Evolutionary conservation across 2,329 filamentous ascomycete genomes (phyloP).

Genomic region (Colletotrichum limetticola): DNA sequence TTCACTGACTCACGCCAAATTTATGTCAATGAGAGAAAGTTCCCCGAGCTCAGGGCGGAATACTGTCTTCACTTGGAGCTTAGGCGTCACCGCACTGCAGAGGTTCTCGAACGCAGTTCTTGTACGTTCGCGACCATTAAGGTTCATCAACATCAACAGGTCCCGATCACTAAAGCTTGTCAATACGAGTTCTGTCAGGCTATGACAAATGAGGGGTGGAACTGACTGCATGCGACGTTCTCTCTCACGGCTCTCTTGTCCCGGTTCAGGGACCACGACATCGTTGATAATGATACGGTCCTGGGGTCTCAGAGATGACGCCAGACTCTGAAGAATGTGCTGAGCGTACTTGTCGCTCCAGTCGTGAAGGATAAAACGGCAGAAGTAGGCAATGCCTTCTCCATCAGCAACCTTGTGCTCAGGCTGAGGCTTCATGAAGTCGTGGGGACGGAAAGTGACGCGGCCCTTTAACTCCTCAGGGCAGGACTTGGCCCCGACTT

Average conservation of each 20-base stretch:
- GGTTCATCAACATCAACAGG: conserved; percentile 17
- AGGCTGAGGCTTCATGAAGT: conserved; percentile 42
- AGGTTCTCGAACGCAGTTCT: not conserved
- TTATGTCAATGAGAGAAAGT: not conserved
- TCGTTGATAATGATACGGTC: conserved; percentile 16
- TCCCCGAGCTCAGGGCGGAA: not conserved
- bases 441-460: conserved; percentile 36
- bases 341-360: conserved; percentile 54
- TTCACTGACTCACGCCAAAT: not conserved
- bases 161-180: conserved; percentile 10
- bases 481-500: conserved; percentile 21
- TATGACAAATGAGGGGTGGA: not conserved
- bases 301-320: not conserved
- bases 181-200: not conserved
- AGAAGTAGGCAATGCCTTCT: conserved; percentile 47
- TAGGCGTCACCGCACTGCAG: conserved; percentile 5
- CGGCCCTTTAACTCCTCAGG: conserved; percentile 28
- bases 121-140: conserved; percentile 15
- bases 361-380: conserved; percentile 61
- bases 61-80: not conserved
- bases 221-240: conserved; percentile 10
- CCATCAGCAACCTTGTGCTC: conserved; percentile 39
- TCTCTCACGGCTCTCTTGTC: not conserved
- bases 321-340: conserved; percentile 42
- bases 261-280: conserved; percentile 8